These are phyloP conservation scores for Ophiostoma pallidulum DNA, from an alignment of 2,329 filamentous ascomycete genomes.

Conservation along the genomic window DNA sequence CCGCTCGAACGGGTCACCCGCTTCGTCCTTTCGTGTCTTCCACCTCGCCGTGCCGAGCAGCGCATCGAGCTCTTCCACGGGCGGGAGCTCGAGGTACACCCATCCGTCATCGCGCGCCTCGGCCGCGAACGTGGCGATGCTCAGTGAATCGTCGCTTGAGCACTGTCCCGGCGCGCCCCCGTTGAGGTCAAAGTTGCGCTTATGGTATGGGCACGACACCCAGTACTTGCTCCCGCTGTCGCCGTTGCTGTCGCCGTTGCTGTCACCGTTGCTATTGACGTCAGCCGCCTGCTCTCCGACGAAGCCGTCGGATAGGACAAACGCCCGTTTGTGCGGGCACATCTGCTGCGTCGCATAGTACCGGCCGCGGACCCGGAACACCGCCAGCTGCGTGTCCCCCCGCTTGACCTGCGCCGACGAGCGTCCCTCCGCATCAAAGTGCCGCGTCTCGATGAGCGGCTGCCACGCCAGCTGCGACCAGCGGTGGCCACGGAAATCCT, in stretches of 20 bases:
- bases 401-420: constrained; percentile 65
- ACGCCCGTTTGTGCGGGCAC: constrained; percentile 87
- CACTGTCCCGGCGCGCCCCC: constrained; percentile 51
- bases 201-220: constrained; percentile 85
- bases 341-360: constrained; percentile 89
- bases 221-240: constrained; percentile 45
- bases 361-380: constrained; percentile 72
- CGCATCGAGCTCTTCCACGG: constrained; percentile 69
- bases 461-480: constrained; percentile 67
- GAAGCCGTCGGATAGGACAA: constrained; percentile 78
- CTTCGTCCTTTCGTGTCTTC: constrained; percentile 66
- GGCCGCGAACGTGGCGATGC: constrained; percentile 71
- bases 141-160: constrained; percentile 64
- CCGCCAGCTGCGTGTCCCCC: constrained; percentile 78
- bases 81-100: constrained; percentile 73
- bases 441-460: constrained; percentile 59
- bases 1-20: constrained; percentile 11
- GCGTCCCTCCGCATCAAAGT: constrained; percentile 63
- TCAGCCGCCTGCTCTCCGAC: constrained; percentile 52
- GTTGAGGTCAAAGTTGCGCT: constrained; percentile 74
- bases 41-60: constrained; percentile 70
- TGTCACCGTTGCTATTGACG: constrained; percentile 27
- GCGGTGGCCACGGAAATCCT: constrained; percentile 56
- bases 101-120: constrained; percentile 65
- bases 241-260: constrained; percentile 25